phyloP scores from a whole-genome alignment of 2,329 filamentous ascomycete species.

The Diaporthe aspalathi region DNA sequence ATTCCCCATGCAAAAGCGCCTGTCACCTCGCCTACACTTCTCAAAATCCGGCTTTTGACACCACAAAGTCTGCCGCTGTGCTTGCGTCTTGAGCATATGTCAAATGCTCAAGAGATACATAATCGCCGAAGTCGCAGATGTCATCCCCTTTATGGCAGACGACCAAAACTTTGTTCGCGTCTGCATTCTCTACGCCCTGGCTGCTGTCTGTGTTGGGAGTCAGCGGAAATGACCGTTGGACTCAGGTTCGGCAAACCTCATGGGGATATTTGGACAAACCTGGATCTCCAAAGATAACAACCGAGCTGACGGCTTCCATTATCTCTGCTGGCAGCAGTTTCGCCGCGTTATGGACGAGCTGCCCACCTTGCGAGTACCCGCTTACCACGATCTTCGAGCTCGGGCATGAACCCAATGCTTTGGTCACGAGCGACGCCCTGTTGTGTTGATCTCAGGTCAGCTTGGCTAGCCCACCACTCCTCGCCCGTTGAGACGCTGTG shows the following conservation, averaged over 20 bases:
- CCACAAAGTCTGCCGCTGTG: conserved; percentile 44
- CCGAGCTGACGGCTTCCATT: conserved; percentile 42
- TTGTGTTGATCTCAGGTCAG: conserved; percentile 38
- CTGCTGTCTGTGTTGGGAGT: conserved; percentile 37
- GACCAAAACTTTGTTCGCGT: conserved; percentile 38
- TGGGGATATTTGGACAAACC: conserved; percentile 11
- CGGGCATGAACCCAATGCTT: conserved; percentile 51
- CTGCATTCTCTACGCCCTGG: conserved; percentile 38
- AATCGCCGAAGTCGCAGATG: conserved; percentile 44
- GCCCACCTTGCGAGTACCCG: conserved; percentile 51
- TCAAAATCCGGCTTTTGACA: conserved; percentile 28
- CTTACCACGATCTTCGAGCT: conserved; percentile 55
- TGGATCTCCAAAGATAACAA: conserved; percentile 48
- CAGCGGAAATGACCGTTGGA: background rate
- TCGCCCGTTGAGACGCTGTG: too few species aligned
- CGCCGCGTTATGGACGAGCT: conserved; percentile 46
- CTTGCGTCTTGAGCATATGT: conserved; percentile 43
- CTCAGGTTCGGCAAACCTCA: accelerated
- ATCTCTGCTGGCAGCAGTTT: conserved; percentile 39
- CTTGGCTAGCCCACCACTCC: background rate
- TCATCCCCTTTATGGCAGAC: conserved; percentile 43
- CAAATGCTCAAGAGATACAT: conserved; percentile 44
- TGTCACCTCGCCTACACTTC: background rate
- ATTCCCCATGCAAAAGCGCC: background rate
- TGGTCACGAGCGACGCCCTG: conserved; percentile 48